Percentiles rank a stretch among this genome's conserved stretches.
phyloP scores from a whole-genome alignment of 257 asterid species.

The Schizonepeta tenuifolia region DNA sequence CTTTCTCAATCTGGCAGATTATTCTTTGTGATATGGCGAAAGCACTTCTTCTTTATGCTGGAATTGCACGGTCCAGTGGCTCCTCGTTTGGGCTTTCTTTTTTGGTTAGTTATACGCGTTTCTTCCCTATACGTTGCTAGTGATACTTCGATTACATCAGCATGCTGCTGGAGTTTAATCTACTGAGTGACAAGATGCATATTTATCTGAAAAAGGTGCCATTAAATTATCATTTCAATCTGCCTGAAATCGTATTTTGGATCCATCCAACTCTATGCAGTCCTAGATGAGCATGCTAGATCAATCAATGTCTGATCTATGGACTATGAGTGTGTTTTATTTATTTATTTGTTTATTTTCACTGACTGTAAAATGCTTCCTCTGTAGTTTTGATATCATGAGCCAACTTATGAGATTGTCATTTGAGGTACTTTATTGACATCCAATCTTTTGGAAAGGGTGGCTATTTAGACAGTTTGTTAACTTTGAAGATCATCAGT shows the following conservation, averaged over 20 bases:
- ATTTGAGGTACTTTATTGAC: background rate
- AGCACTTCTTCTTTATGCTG: constrained; percentile 45
- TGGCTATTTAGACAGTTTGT: background rate
- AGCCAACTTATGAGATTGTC: constrained; percentile 5
- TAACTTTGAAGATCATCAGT: constrained; percentile 20
- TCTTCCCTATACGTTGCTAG: background rate
- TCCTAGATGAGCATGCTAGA: background rate
- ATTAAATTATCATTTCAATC: background rate
- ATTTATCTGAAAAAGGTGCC: constrained; percentile 11
- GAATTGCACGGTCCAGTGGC: constrained; percentile 38
- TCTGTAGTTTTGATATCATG: background rate
- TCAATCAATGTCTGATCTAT: background rate
- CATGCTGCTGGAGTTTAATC: background rate
- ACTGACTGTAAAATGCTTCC: background rate
- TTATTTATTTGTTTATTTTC: background rate
- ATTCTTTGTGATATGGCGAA: constrained; percentile 56
- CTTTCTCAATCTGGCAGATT: constrained; percentile 45
- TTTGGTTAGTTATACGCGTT: constrained; percentile 50
- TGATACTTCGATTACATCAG: background rate
- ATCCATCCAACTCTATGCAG: background rate
- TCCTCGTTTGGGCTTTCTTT: constrained; percentile 50
- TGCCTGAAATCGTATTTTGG: constrained; percentile 3
- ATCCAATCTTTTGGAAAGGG: background rate
- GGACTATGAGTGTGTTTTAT: background rate
- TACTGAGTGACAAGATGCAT: background rate